Base-by-base conservation (phyloP, 2,329 filamentous ascomycete species). In the Meredithiella fracta region DNA sequence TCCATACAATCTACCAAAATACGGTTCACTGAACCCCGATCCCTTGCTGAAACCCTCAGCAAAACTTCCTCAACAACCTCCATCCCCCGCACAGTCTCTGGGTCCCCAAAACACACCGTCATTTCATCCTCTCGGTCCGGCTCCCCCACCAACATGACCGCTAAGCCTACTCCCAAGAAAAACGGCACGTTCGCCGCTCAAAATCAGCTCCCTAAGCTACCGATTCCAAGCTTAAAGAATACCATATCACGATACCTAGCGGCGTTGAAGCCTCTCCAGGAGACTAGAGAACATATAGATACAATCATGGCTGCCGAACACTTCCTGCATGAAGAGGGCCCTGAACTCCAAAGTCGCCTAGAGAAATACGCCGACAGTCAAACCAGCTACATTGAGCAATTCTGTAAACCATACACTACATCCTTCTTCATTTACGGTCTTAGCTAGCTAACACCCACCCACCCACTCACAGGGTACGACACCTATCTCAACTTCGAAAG, bases 401-500 rank as follows among this genome's bases (percentile, higher is more conserved):
- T 98, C 64, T 98, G 91, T 95, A 78, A 66, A 86, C 77, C 25
- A 26, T 9, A 11, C n/a, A n/a, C n/a, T n/a, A n/a, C n/a, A n/a
- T n/a, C n/a, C n/a, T 25, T 25, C 20, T 17, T 4, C 6, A 9
- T 22, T 34, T 11, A 11, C 11, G 5, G 15, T 42, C 38, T 4
- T 5, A 42, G n/a, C 7, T 15, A 7, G 6, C 38, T 7, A 42
- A 15, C 17, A 42, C 6, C 38, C n/a, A n/a, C 6, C 17, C n/a
- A 9, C 4, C n/a, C 15, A 9, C 54, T 57, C 42, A 53, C 44
- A 95, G 90, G 90, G 92, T 97, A 97, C 67, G 92, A 98, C 67
- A 97, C 92, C 29, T 98, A 97, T 66, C 76, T 98, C 60, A 97
- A 97, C 70, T 98, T 85, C 66, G 92, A 97, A 67, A 97, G 96